Percentiles rank a stretch among this genome's conserved stretches.
phyloP scores from a whole-genome alignment of 768 basidiomycete genomes.

The Phanerodontia chrysosporium region DNA sequence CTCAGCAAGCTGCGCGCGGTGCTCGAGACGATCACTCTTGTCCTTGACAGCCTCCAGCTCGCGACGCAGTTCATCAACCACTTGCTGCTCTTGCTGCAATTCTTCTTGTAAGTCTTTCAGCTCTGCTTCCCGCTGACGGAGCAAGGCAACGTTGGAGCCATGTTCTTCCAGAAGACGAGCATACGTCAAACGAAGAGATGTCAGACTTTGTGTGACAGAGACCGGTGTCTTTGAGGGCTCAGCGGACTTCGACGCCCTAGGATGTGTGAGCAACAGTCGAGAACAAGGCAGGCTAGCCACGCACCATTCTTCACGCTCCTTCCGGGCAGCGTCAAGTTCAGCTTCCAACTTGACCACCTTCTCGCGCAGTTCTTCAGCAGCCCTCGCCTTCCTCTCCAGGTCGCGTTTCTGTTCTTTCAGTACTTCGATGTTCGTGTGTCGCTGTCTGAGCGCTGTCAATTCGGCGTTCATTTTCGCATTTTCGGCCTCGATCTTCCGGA shows the following conservation, averaged over 20 bases:
- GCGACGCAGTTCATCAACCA: slow-evolving; percentile 30
- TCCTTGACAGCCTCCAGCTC: slow-evolving; percentile 39
- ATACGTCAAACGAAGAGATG: slow-evolving; percentile 56
- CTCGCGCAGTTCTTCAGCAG: slow-evolving; percentile 52
- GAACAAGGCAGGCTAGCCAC: slow-evolving; percentile 9
- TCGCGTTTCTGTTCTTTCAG: slow-evolving; percentile 70
- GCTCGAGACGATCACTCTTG: slow-evolving; percentile 33
- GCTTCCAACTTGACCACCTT: slow-evolving; percentile 55
- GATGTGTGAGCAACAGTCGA: slow-evolving; percentile 1
- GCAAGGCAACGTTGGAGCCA: slow-evolving; percentile 49
- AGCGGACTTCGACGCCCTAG: slow-evolving; percentile 35
- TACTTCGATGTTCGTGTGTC: slow-evolving; percentile 61
- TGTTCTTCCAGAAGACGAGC: slow-evolving; percentile 65
- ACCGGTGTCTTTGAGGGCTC: slow-evolving; percentile 41
- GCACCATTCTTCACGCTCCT: slow-evolving; percentile 59
- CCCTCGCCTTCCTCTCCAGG: slow-evolving; percentile 48
- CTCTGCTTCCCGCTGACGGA: slow-evolving; percentile 52
- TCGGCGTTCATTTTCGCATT: slow-evolving; percentile 50
- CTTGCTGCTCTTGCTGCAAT: slow-evolving; percentile 31
- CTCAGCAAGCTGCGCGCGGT: slow-evolving; percentile 41
- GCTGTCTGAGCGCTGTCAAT: slow-evolving; percentile 47
- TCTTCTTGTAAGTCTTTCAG: slow-evolving; percentile 36
- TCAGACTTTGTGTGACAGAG: slow-evolving; percentile 52
- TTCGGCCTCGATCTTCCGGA: slow-evolving; percentile 53
- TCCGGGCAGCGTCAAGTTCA: slow-evolving; percentile 56